Evolutionary conservation across 257 asterid species (phyloP).

Genomic region (Cordia subcordata): DNA sequence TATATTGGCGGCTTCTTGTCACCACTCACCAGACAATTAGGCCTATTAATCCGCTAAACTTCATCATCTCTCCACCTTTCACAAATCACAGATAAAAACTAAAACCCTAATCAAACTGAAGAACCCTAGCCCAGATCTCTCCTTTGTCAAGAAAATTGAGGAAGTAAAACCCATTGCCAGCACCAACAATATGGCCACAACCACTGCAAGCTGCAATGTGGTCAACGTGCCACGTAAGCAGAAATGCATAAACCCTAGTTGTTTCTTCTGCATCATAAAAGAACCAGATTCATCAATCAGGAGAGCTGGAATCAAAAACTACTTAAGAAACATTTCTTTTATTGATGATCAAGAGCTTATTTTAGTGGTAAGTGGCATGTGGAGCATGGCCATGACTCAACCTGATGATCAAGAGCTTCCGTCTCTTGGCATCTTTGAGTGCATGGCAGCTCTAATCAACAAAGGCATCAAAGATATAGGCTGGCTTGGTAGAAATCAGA

Average conservation of each 20-base stretch:
- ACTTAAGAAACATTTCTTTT: constrained; percentile 32
- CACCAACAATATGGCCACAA: neutral
- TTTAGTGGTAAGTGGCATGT: constrained; percentile 56
- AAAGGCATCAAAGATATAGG: constrained; percentile 37
- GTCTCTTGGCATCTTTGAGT: constrained; percentile 55
- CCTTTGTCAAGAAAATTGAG: constrained; percentile 9
- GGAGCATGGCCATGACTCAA: constrained; percentile 70
- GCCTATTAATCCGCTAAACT: constrained; percentile 29
- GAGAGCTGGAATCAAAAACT: constrained; percentile 29
- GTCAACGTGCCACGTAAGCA: constrained; percentile 24
- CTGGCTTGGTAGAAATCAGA: constrained; percentile 60
- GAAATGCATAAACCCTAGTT: constrained; percentile 28
- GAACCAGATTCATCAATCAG: constrained; percentile 40
- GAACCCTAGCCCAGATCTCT: neutral
- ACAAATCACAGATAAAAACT: constrained; percentile 5
- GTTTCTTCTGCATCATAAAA: constrained; percentile 73
- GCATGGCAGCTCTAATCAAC: constrained; percentile 53
- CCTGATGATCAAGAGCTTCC: constrained; percentile 53
- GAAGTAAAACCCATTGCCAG: constrained; percentile 6
- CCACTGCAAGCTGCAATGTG: neutral
- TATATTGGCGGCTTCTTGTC: constrained; percentile 28
- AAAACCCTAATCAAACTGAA: constrained; percentile 1
- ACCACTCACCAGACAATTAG: constrained; percentile 5
- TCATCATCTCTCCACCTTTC: neutral
- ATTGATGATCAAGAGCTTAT: constrained; percentile 56